Evolutionary conservation across 306 rosid species (phyloP).

Genomic region (Corylus heterophylla): DNA sequence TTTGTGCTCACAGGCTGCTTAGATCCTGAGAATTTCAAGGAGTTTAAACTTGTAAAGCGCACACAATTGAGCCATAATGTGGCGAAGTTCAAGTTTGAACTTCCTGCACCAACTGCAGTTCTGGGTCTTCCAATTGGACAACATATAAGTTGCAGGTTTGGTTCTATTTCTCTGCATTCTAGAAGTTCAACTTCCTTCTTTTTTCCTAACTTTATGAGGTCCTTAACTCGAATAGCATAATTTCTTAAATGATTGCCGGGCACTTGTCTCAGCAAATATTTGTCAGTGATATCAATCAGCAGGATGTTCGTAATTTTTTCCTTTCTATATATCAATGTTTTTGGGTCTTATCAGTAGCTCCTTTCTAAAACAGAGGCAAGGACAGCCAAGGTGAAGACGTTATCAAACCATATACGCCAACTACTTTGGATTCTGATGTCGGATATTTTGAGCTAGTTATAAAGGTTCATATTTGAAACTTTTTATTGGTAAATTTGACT

Average conservation of each 20-base stretch:
- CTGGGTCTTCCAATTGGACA: constrained; percentile 99
- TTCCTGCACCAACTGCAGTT: constrained; percentile 75
- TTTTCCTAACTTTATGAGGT: background rate
- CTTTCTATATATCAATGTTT: constrained; percentile 1
- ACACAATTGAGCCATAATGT: constrained; percentile 93
- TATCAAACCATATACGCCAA: constrained; percentile 90
- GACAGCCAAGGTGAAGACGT: constrained; percentile 86
- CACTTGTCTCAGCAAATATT: background rate
- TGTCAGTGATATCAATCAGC: background rate
- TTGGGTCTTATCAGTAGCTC: constrained; percentile 1
- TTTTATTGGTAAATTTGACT: background rate
- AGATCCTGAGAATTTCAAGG: constrained; percentile 73
- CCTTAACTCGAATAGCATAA: background rate
- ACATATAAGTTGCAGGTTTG: constrained; percentile 96
- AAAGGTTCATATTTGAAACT: constrained; percentile 48
- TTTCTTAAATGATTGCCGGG: background rate
- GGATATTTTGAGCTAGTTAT: constrained; percentile 93
- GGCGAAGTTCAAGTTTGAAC: constrained; percentile 84
- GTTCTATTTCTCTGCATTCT: background rate
- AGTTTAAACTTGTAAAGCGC: constrained; percentile 78
- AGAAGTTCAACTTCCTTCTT: background rate
- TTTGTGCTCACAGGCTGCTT: constrained; percentile 52
- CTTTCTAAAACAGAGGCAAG: constrained; percentile 72
- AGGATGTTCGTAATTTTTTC: background rate
- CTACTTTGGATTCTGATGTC: constrained; percentile 93